Conservation (phyloP, 2,329 filamentous ascomycete genomes). For the Colletotrichum lini region DNA sequence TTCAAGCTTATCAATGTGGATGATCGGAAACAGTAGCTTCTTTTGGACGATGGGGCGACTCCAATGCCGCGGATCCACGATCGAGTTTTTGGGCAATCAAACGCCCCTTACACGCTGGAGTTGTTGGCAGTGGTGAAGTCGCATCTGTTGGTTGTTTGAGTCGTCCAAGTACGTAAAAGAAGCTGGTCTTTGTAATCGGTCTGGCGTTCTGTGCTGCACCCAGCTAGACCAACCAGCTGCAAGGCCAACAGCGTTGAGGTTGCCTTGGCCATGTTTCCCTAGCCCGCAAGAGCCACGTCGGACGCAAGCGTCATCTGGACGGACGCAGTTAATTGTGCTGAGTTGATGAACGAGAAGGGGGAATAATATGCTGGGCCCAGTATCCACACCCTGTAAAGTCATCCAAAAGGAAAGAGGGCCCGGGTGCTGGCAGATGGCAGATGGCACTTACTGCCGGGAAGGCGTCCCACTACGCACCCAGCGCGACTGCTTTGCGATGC, state of each 20-base stretch:
- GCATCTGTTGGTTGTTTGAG: background rate
- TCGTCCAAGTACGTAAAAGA: background rate
- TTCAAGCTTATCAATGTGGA: constrained; percentile 27
- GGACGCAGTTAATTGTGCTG: background rate
- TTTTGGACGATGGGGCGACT: background rate
- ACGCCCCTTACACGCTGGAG: background rate
- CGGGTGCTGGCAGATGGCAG: background rate
- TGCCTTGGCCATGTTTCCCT: background rate
- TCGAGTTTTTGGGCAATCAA: constrained; percentile 5
- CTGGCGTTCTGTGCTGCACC: background rate
- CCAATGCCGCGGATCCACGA: constrained; percentile 2
- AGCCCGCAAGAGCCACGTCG: background rate
- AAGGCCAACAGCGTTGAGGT: background rate
- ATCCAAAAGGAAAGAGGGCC: no score
- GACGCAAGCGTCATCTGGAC: background rate
- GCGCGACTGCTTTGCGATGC: background rate
- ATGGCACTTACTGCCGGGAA: background rate
- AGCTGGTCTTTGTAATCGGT: background rate
- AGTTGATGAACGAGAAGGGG: no score
- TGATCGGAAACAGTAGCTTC: constrained; percentile 1
- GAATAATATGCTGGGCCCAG: no score
- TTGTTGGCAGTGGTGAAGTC: background rate
- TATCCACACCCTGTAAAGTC: no score
- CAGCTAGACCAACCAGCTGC: background rate
- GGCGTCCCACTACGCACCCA: background rate